Evolutionary conservation across 1,284 basidiomycete species (phyloP), one percentile per base, ranked within the genome.

Genomic region (Hemileia vastatrix): DNA sequence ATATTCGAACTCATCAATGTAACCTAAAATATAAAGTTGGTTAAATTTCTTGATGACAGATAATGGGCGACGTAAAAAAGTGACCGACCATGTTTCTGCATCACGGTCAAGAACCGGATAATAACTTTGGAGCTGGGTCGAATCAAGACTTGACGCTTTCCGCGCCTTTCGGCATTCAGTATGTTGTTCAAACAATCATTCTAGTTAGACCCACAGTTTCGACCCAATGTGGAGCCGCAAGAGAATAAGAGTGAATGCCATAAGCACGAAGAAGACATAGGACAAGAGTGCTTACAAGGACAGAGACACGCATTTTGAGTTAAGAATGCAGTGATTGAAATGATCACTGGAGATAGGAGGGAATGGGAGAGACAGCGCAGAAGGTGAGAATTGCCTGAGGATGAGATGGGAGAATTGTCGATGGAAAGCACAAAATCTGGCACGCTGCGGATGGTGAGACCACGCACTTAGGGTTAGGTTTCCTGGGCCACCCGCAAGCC

Each of bases 1-100:
- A 79, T 96, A 89, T 80, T 97, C 94, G 77, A 98, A 98, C 81
- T 98, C 94, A 75, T 92, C 92, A 69, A 97, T 96, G 84, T 97
- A 97, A 67, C 92, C 93, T 96, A 71, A 5, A 19, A 6, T 23
- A 51, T 27, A 31, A 33, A 50, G 52, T 50, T 44, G 59, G 58
- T 33, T 48, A 65, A 59, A 65, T 68, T 75, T 73, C 76, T 75
- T 76, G 71, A 71, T 23, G 67, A 50, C 18, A n/a, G 36, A 56
- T 21, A 49, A 50, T 45, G 36, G 64, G 55, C 63, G 24, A 23
- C 63, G 49, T 53, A 54, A 61, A 48, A 44, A 19, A 53, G 60
- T 15, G 21, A 81, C 90, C 81, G 71, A 89, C 92, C 92, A 80
- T 95, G 92, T 72, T 90, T 87, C 80, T 96, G 93, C 90, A 96